These are phyloP conservation scores for Tardiomyces blankii DNA, from an alignment of 1,139 yeast genomes.

Conservation along the genomic window DNA sequence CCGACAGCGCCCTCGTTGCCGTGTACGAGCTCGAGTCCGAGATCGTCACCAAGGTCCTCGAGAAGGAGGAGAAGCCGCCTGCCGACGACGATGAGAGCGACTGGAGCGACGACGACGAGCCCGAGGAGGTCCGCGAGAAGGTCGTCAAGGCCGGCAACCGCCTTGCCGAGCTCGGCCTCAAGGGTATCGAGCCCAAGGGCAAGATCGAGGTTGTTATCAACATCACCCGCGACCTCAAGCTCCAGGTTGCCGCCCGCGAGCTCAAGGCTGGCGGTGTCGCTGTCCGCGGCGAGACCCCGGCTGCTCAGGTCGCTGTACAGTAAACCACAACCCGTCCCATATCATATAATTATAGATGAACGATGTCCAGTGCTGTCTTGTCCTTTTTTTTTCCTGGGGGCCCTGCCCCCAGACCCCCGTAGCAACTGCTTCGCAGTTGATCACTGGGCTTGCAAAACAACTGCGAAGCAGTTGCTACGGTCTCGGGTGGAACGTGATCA, in stretches of 20 bases:
- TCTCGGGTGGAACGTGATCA: no score
- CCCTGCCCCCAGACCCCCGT: no score
- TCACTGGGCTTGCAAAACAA: no score
- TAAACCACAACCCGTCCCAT: no score
- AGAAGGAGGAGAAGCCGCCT: constrained; percentile 46
- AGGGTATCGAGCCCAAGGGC: constrained; percentile 57
- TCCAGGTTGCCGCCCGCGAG: constrained; percentile 78
- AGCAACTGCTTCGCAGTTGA: no score
- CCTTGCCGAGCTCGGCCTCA: constrained; percentile 69
- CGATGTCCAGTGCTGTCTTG: no score
- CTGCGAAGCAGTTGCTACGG: no score
- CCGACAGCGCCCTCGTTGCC: constrained; percentile 53
- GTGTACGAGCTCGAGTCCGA: constrained; percentile 79
- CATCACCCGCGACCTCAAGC: constrained; percentile 73
- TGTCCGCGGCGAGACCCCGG: constrained; percentile 16
- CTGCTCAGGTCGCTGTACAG: background rate
- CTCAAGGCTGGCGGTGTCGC: constrained; percentile 50
- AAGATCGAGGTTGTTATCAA: constrained; percentile 72
- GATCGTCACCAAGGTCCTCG: constrained; percentile 62
- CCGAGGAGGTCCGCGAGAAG: constrained; percentile 64
- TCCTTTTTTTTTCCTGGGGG: no score
- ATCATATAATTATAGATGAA: no score
- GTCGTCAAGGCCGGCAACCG: constrained; percentile 64
- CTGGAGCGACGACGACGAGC: constrained; percentile 51
- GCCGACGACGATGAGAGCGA: constrained; percentile 46